These are phyloP conservation scores for Ceratobasidium sp. DNA, from an alignment of 1,284 basidiomycete genomes.

Conservation along the genomic window DNA sequence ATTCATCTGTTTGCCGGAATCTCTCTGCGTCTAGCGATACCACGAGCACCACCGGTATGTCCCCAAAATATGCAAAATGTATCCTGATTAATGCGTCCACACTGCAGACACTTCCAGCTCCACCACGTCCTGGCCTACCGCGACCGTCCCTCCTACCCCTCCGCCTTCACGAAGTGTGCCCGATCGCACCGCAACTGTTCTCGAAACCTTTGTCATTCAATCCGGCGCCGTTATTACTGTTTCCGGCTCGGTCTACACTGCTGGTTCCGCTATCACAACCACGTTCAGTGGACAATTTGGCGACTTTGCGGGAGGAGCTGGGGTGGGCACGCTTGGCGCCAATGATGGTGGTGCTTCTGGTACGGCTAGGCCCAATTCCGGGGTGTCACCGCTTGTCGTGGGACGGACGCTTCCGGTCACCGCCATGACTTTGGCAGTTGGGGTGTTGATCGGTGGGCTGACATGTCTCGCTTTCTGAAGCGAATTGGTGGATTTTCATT, in stretches of 20 bases:
- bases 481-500: neutral
- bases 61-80: neutral
- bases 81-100: too few relatives aligned
- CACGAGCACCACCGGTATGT: neutral
- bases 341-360: neutral
- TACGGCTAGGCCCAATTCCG: conserved; percentile 1
- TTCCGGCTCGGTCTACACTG: neutral
- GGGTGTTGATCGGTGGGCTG: conserved; percentile 1
- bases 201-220: conserved; percentile 20
- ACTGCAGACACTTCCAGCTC: neutral
- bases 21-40: neutral
- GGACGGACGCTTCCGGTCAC: neutral
- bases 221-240: conserved; percentile 23
- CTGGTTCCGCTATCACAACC: neutral
- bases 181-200: neutral
- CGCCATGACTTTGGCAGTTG: neutral
- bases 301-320: conserved; percentile 19
- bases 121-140: neutral
- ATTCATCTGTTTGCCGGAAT: neutral
- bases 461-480: neutral
- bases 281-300: conserved; percentile 10
- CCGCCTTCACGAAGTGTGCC: neutral
- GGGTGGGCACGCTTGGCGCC: neutral
- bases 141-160: neutral
- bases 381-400: neutral